phyloP scores from a whole-genome alignment of 257 asterid species.

The Solanum appendiculatum region DNA sequence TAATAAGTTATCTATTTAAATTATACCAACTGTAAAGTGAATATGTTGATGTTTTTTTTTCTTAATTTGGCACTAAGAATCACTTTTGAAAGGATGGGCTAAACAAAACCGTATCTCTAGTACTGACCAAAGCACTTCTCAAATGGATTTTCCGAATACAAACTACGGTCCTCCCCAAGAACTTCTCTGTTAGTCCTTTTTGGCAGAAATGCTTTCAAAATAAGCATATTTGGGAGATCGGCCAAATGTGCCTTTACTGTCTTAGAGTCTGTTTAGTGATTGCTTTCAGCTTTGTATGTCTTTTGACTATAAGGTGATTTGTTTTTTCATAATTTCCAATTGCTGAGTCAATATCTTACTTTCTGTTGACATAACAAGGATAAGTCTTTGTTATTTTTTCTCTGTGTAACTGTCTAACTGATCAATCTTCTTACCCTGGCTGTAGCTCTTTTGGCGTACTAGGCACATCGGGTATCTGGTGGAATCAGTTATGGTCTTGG shows the following conservation, averaged over 20 bases:
- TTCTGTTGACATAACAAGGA: background rate
- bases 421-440: constrained; percentile 5
- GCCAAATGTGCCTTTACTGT: background rate
- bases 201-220: background rate
- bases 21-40: background rate
- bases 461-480: constrained; percentile 81
- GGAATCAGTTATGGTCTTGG: constrained; percentile 81
- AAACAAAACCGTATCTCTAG: background rate
- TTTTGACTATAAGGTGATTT: background rate
- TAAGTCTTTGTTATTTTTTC: background rate
- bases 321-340: background rate
- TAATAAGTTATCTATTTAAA: background rate
- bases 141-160: background rate
- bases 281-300: background rate
- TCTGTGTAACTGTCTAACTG: background rate
- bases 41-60: background rate
- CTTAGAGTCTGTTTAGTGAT: background rate
- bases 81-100: background rate
- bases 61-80: background rate
- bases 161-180: background rate
- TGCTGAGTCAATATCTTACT: background rate
- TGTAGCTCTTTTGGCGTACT: constrained; percentile 93
- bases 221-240: background rate
- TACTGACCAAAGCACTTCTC: background rate
- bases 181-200: background rate